These are phyloP conservation scores for Boletus vinaceobasis DNA, from an alignment of 768 basidiomycete species.

Conservation along the genomic window DNA sequence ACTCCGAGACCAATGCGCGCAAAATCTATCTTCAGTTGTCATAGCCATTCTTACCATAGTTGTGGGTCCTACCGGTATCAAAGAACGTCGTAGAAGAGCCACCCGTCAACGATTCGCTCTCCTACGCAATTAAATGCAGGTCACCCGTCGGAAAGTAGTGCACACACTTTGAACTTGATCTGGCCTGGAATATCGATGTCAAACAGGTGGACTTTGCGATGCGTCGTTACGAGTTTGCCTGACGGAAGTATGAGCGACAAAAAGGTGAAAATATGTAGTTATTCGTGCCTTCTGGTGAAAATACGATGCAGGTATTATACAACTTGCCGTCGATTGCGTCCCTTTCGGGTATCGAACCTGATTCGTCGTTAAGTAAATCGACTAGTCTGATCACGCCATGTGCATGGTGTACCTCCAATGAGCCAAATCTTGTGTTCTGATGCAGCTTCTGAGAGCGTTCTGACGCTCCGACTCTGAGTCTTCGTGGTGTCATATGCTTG, in stretches of 20 bases:
- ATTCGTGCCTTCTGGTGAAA: constrained; percentile 66
- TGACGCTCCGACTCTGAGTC: constrained; percentile 71
- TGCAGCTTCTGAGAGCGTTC: constrained; percentile 77
- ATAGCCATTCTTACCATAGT: not conserved
- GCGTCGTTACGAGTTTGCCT: constrained; percentile 84
- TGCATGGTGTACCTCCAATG: constrained; percentile 70
- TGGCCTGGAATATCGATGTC: constrained; percentile 96
- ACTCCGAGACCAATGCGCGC: constrained; percentile 96
- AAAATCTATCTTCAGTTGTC: constrained; percentile 56
- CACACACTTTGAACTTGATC: constrained; percentile 76
- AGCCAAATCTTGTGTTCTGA: constrained; percentile 80
- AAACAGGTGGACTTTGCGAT: constrained; percentile 95
- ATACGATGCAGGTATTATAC: constrained; percentile 93
- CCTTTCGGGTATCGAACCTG: constrained; percentile 92
- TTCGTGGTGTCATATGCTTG: constrained; percentile 52
- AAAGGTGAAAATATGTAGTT: not conserved
- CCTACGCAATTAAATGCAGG: constrained; percentile 44
- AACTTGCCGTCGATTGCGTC: constrained; percentile 60
- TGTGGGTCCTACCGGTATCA: constrained; percentile 67
- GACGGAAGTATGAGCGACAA: not conserved
- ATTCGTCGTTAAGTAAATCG: not conserved
- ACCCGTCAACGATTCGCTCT: constrained; percentile 82
- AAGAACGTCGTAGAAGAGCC: constrained; percentile 75
- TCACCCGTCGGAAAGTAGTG: not conserved
- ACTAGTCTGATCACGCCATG: not conserved